Evolutionary conservation across 495 filamentous ascomycete species (phyloP), one percentile per base, ranked within the genome.

Genomic region (Podospora conica): DNA sequence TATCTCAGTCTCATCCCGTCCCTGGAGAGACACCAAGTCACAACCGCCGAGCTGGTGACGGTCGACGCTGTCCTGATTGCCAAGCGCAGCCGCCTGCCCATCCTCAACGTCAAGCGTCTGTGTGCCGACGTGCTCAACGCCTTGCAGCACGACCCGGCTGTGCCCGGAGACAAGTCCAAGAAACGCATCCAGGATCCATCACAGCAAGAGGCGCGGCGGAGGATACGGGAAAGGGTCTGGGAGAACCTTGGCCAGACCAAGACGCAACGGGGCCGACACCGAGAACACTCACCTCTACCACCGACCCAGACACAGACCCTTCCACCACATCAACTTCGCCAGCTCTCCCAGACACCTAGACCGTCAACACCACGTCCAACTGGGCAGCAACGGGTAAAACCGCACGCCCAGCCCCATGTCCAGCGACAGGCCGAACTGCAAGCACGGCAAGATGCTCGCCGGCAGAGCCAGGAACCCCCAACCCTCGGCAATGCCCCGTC

Each of bases 31-130:
- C 81, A 86, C 73, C 75, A 80, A 28, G 80, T 97, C 72, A 91
- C 89, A 7, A 91, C 88, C 24, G 88, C 87, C 67, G 95, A 98
- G 73, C 87, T 98, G 40, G 82, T 98, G 70, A 91, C 90, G 1
- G 87, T 96, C 68, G 90, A 96, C 75, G 82, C 86, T 9, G 81
- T 90, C 61, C 91, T 96, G 70, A 85, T 98, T 71, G 91, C 91
- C 58, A 94, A 90, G 77, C 88, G 92, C 73, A 92, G 92, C 28
- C 89, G 91, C 68, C 82, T 96, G 7, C 91, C 93, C 3, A 79
- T 93, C 8, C 84, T 89, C 28, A 91, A 96, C 67, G 82, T 97
- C 67, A 88, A 86, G 70, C 84, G 88, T 31, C 81, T 97, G 25
- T 82, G 82, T 64, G 74, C 80, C 64, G 84, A 87, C 57, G 78